Conservation (phyloP, 1,284 basidiomycete genomes). For the Spongispora temasekensis region DNA sequence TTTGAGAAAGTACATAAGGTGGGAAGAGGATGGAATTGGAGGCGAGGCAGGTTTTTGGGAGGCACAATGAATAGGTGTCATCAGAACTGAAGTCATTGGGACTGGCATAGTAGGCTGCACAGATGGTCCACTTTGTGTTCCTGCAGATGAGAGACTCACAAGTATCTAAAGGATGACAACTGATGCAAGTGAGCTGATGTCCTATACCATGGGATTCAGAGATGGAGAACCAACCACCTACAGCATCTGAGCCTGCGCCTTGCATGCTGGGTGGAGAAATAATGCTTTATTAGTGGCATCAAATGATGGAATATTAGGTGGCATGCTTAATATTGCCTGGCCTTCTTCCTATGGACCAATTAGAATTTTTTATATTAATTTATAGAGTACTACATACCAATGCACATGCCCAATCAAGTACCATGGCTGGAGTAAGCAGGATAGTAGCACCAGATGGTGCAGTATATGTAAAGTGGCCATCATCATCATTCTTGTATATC, state of each 20-base stretch:
- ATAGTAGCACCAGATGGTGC: neutral
- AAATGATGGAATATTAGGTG: neutral
- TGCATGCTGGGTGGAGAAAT: neutral
- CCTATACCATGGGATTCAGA: neutral
- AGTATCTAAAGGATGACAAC: neutral
- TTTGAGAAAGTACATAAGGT: neutral
- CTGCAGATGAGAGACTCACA: neutral
- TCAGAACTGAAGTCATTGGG: neutral
- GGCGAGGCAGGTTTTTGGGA: neutral
- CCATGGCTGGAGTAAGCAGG: neutral
- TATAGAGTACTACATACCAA: neutral
- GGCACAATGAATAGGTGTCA: neutral
- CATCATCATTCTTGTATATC: neutral
- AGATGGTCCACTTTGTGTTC: too few relatives aligned
- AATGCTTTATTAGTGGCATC: too few relatives aligned
- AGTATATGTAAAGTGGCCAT: neutral
- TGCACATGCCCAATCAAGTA: neutral
- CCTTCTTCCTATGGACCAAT: neutral
- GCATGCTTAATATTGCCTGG: neutral
- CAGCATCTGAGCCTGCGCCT: neutral
- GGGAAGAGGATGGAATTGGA: neutral
- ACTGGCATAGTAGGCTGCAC: neutral
- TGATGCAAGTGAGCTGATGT: neutral
- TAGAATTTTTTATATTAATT: neutral
- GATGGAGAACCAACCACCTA: too few relatives aligned